Evolutionary conservation across 148 eudicot genomes (phyloP), one percentile per base, ranked within the genome.

Genomic region (Fagopyrum esculentum): DNA sequence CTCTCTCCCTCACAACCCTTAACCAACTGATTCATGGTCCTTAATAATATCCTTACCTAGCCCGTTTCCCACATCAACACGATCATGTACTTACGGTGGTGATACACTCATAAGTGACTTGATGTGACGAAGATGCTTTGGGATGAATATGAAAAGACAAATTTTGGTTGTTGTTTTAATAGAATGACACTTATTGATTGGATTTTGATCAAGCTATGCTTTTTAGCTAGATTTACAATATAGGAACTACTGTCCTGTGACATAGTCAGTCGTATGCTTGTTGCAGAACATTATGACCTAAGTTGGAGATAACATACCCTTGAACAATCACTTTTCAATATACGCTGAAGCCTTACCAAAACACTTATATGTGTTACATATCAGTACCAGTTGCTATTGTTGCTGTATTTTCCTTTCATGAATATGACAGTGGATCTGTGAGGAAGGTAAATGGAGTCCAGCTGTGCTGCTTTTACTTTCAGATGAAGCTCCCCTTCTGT

Each of bases 241-340:
- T 30, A 29, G 6, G 5, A 29, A 1, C 22, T 61, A 1, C 10
- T 64, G 45, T 30, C 17, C 40, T 30, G 4, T 35, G 45, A 64
- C 13, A 64, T 30, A 64, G 40, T 64, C 5, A 64, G 17, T 11
- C 40, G 30, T 12, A 35, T 30, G 69, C 68, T 22, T 60, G n/a
- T 8, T 60, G 40, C 9, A 60, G 68, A 60, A 26, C 40, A 60
- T 60, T 10, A 60, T 15, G 60, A 13, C 22, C 35, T 59, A 59
- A 63, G 69, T 43, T 63, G 69, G 69, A 63, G 9, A 63, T 26
- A 60, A 60, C 22, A 29, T 63, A 63, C 45, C n/a, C 11, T 63
- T 30, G 10, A 30, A 30, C 11, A 9, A 30, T 60, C 19, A 10
- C 19, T 5, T 60, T 60, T 60, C 1, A 10, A 4, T 17, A 56